Conservation (phyloP, 169 alveolate species). For the Plasmodium blacklocki region DNA sequence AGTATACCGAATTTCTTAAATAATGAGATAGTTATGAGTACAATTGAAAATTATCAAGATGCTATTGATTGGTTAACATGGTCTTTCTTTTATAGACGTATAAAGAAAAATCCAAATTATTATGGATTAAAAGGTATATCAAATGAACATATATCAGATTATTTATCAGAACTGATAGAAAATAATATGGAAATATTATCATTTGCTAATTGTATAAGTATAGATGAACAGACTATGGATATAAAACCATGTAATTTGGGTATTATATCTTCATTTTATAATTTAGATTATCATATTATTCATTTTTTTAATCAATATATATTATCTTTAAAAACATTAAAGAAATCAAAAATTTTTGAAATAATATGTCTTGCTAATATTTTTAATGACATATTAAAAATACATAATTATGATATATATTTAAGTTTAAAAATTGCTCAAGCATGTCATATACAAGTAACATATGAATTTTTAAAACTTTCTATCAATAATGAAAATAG, state of each 20-base stretch:
- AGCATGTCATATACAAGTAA: slow-evolving; percentile 33
- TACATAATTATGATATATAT: slow-evolving; percentile 19
- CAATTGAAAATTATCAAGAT: slow-evolving; percentile 96
- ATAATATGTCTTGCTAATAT: slow-evolving; percentile 39
- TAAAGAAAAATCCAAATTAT: slow-evolving; percentile 99
- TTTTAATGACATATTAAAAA: slow-evolving; percentile 82
- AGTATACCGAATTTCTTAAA: slow-evolving; percentile 95
- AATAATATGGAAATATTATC: slow-evolving; percentile 92
- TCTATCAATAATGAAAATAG: slow-evolving; percentile 28
- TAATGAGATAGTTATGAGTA: slow-evolving; percentile 97
- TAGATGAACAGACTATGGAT: slow-evolving; percentile 89
- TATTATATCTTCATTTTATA: slow-evolving; percentile 59
- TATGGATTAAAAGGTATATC: slow-evolving; percentile 96
- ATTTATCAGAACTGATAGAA: slow-evolving; percentile 97
- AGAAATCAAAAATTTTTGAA: slow-evolving; percentile 37
- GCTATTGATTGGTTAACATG: slow-evolving; percentile 99
- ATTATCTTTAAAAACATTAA: slow-evolving; percentile 19
- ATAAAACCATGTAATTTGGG: slow-evolving; percentile 91
- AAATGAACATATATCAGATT: slow-evolving; percentile 94
- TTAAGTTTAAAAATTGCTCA: slow-evolving; percentile 54
- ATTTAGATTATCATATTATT: slow-evolving; percentile 51
- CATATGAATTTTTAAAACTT: slow-evolving; percentile 34
- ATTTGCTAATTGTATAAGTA: slow-evolving; percentile 94
- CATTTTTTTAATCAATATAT: slow-evolving; percentile 69
- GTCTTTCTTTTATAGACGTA: slow-evolving; percentile 98